Evolutionary conservation across 495 filamentous ascomycete genomes (phyloP).

Genomic region (Trichoderma erinaceum): DNA sequence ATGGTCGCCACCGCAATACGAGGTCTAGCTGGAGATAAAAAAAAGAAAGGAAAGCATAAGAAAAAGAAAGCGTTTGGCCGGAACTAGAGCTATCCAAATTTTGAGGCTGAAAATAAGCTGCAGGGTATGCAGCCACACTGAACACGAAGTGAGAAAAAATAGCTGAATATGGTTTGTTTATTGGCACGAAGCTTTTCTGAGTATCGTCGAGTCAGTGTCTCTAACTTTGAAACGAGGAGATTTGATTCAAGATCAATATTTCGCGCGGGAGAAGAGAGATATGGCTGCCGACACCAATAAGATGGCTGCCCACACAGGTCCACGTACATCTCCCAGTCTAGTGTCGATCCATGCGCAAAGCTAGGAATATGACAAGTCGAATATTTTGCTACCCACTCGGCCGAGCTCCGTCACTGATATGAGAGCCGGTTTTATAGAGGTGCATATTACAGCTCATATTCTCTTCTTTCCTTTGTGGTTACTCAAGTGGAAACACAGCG

Average conservation of each 20-base stretch:
- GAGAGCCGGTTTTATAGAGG: not conserved
- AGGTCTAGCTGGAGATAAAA: not conserved
- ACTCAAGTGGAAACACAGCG: not conserved
- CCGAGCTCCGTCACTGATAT: not conserved
- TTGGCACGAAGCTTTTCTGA: not conserved
- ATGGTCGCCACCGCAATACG: not conserved
- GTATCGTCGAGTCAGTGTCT: not conserved
- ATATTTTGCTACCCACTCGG: not conserved
- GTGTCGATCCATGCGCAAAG: not conserved
- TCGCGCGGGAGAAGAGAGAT: not conserved
- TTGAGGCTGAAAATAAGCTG: not conserved
- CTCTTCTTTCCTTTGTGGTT: not conserved
- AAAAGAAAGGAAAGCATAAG: not conserved
- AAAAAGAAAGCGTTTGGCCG: not conserved
- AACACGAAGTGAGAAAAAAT: not conserved
- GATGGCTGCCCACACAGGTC: not conserved
- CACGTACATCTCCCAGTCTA: not conserved
- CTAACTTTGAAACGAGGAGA: not conserved
- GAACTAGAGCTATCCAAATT: not conserved
- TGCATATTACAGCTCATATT: not conserved
- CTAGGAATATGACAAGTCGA: constrained; percentile 2
- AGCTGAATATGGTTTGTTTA: not conserved
- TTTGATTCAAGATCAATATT: not conserved
- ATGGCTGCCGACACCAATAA: not conserved
- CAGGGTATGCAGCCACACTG: not conserved